Conservation (phyloP, 129 eudicot species). For the Centella asiatica region DNA sequence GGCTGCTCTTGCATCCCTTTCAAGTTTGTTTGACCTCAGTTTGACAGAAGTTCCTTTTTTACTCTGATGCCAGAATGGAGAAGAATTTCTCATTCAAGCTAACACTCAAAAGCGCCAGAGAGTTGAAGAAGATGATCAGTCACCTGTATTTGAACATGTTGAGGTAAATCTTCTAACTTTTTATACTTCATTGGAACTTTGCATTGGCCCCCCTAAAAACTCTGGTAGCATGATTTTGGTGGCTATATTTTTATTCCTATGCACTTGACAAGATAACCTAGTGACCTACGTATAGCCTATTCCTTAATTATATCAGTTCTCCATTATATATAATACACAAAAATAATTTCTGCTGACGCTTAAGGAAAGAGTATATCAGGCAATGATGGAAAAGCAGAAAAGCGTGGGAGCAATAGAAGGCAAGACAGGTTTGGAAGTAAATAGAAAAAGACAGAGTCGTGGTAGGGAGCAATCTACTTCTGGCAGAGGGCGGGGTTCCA, state of each 20-base stretch:
- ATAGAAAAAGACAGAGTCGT: slow-evolving; percentile 68
- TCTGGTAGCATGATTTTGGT: background rate
- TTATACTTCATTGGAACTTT: slow-evolving; percentile 1
- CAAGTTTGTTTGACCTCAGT: background rate
- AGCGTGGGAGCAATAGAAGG: slow-evolving; percentile 33
- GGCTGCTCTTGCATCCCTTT: too few relatives aligned
- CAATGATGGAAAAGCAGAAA: slow-evolving; percentile 48
- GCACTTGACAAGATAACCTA: too few relatives aligned
- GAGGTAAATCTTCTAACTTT: slow-evolving; percentile 44
- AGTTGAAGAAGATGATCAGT: slow-evolving; percentile 44
- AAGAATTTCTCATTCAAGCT: slow-evolving; percentile 80
- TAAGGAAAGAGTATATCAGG: slow-evolving; percentile 27
- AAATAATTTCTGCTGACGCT: slow-evolving; percentile 10
- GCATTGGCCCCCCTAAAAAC: background rate
- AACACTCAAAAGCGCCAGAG: slow-evolving; percentile 86
- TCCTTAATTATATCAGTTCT: too few relatives aligned
- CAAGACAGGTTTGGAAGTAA: slow-evolving; percentile 47
- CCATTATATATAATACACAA: slow-evolving; percentile 10
- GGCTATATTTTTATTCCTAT: slow-evolving; percentile 5
- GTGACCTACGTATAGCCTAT: too few relatives aligned
- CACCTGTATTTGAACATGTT: slow-evolving; percentile 30
- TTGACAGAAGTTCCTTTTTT: slow-evolving; percentile 6
- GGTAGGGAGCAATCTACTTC: slow-evolving; percentile 58
- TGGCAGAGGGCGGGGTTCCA: slow-evolving; percentile 71
- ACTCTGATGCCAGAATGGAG: slow-evolving; percentile 55